phyloP scores from a whole-genome alignment of 202 grass and related monocot species.

The Alloteropsis angusta region DNA sequence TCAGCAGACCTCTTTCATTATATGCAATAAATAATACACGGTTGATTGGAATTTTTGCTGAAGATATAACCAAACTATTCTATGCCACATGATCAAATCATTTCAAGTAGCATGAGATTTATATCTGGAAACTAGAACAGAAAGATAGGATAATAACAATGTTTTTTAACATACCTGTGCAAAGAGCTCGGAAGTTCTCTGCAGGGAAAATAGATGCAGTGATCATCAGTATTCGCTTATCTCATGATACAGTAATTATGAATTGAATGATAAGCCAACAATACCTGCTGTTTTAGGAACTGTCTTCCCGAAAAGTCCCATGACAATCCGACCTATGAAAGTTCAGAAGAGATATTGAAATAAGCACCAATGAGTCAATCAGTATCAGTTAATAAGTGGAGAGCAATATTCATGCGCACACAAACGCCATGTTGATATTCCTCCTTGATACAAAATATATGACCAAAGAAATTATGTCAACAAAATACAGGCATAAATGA shows the following conservation, averaged over 20 bases:
- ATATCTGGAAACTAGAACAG: background rate
- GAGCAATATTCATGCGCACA: background rate
- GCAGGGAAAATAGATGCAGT: conserved; percentile 9
- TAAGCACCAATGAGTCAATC: background rate
- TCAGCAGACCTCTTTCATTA: background rate
- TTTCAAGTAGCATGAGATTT: background rate
- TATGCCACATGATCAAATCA: background rate
- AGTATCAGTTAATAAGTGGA: too few relatives aligned
- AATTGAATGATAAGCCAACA: background rate
- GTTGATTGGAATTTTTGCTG: too few relatives aligned
- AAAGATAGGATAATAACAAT: background rate
- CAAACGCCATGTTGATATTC: background rate
- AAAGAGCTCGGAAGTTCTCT: conserved; percentile 97
- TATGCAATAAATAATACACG: background rate
- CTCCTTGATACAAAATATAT: background rate
- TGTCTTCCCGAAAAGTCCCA: conserved; percentile 88
- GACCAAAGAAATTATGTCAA: background rate
- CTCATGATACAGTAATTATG: background rate
- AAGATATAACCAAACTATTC: background rate
- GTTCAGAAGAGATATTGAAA: conserved; percentile 18
- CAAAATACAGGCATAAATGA: background rate
- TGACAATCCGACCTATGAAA: conserved; percentile 79
- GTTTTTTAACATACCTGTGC: conserved; percentile 57
- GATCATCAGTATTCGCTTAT: conserved; percentile 8
- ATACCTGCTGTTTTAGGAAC: conserved; percentile 97